A percentile compares a stretch with the other conserved stretches of the same genome.
Conservation (phyloP, 1,284 basidiomycete genomes). For the Ganoderma multipileum region DNA sequence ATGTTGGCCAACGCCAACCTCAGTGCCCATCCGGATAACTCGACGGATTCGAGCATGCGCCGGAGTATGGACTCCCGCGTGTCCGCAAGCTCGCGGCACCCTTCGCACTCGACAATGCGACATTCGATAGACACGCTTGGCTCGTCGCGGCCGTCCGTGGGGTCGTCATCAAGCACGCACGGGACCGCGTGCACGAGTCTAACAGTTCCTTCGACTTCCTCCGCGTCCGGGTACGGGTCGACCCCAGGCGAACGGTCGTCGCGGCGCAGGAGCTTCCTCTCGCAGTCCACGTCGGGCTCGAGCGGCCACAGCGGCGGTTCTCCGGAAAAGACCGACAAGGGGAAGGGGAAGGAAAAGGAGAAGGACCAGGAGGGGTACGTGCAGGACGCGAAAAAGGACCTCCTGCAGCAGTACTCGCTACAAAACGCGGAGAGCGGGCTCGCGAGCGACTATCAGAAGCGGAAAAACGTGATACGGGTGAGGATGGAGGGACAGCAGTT, state of each 20-base stretch:
- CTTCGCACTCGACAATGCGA: slow-evolving; percentile 22
- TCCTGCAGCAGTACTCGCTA: slow-evolving; percentile 78
- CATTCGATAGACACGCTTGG: slow-evolving; percentile 35
- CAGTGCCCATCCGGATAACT: slow-evolving; percentile 4
- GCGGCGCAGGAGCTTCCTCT: slow-evolving; percentile 28
- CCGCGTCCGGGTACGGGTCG: slow-evolving; percentile 19
- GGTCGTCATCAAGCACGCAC: slow-evolving; percentile 12
- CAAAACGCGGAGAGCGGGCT: slow-evolving; percentile 93
- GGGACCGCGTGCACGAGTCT: slow-evolving; percentile 1
- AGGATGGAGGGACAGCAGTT: slow-evolving; percentile 97
- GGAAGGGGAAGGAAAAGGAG: slow-evolving; percentile 18
- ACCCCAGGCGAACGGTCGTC: slow-evolving; percentile 16
- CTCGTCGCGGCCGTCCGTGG: slow-evolving; percentile 30
- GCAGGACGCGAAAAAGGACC: slow-evolving; percentile 54
- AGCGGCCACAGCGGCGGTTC: slow-evolving; percentile 4
- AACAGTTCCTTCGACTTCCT: slow-evolving; percentile 22
- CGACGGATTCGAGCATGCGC: slow-evolving; percentile 34
- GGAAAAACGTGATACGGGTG: slow-evolving; percentile 94
- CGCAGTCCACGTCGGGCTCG: slow-evolving; percentile 15
- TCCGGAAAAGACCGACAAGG: slow-evolving; percentile 1
- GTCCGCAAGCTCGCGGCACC: slow-evolving; percentile 28
- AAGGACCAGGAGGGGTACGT: slow-evolving; percentile 39
- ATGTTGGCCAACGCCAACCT: slow-evolving; percentile 8
- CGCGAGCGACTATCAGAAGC: slow-evolving; percentile 94
- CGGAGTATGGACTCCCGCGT: slow-evolving; percentile 32